phyloP scores from a whole-genome alignment of 1,284 basidiomycete genomes.

The Hortiboletus rubellus region DNA sequence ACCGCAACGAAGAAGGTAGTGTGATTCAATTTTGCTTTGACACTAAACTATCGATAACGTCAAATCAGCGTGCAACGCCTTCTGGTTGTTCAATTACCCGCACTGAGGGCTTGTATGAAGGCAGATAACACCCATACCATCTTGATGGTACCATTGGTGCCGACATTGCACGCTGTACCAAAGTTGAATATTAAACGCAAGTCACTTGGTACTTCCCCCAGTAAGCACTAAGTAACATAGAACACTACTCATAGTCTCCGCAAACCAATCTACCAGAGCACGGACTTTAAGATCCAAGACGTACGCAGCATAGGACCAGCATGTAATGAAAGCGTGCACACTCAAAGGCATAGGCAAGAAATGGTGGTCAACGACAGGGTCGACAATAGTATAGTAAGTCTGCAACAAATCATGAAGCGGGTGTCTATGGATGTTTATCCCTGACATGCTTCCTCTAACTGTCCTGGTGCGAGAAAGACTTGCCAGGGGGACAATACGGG shows the following conservation, averaged over 20 bases:
- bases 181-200: neutral
- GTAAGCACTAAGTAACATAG: neutral
- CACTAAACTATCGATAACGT: neutral
- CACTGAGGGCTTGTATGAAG: too few species aligned
- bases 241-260: neutral
- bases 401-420: neutral
- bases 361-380: neutral
- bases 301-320: neutral
- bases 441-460: conserved; percentile 18
- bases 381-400: neutral
- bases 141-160: neutral
- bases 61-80: too few species aligned
- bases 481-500: conserved; percentile 9
- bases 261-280: neutral
- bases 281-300: neutral
- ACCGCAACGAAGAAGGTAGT: neutral
- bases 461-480: conserved; percentile 26
- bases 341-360: neutral
- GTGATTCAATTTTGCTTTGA: neutral
- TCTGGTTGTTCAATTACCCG: neutral
- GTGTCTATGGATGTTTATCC: conserved; percentile 5
- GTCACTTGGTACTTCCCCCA: neutral
- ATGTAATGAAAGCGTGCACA: neutral
- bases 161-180: neutral
- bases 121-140: too few species aligned